A percentile compares a stretch with the other conserved stretches of the same genome.
Conservation (phyloP, 371 early-diverging fungal genomes). For the Apophysomyces variabilis region DNA sequence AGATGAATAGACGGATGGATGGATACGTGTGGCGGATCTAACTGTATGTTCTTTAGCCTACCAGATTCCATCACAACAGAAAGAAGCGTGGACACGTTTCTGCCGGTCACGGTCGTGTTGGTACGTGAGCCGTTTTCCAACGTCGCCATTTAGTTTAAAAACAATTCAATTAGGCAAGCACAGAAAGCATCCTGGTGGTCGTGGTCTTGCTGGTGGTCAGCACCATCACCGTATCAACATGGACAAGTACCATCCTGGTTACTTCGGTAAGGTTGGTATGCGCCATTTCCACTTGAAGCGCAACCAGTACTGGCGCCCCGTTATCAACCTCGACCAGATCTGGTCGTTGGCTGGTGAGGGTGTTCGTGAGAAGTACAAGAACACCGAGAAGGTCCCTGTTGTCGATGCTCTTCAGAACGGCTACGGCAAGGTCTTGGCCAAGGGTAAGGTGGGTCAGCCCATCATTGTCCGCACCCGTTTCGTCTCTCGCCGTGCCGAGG, state of each 20-base stretch:
- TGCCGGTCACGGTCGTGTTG: slow-evolving; percentile 94
- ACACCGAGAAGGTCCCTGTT: slow-evolving; percentile 93
- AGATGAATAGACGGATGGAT: not conserved
- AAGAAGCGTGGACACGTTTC: slow-evolving; percentile 94
- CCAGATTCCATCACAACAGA: slow-evolving; percentile 85
- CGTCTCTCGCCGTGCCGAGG: slow-evolving; percentile 95
- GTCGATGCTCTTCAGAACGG: slow-evolving; percentile 93
- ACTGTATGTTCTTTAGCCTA: slow-evolving; percentile 60
- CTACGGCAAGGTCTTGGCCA: slow-evolving; percentile 97
- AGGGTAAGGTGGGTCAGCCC: slow-evolving; percentile 94
- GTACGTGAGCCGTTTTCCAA: not conserved
- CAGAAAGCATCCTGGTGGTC: slow-evolving; percentile 99
- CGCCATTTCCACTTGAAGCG: slow-evolving; percentile 98
- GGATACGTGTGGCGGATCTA: slow-evolving; percentile 5
- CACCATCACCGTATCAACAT: slow-evolving; percentile 99
- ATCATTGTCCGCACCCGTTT: slow-evolving; percentile 98
- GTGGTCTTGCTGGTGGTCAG: slow-evolving; percentile 99
- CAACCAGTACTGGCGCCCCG: slow-evolving; percentile 88
- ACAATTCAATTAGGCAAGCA: slow-evolving; percentile 79
- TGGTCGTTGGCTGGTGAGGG: slow-evolving; percentile 95
- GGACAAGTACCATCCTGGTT: slow-evolving; percentile 99
- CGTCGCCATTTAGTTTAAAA: not conserved
- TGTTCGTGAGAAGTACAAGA: slow-evolving; percentile 85
- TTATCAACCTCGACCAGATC: slow-evolving; percentile 94
- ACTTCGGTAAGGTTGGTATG: slow-evolving; percentile 99